Conservation (phyloP, 306 rosid species). For the Pachyrhizus erosus region DNA sequence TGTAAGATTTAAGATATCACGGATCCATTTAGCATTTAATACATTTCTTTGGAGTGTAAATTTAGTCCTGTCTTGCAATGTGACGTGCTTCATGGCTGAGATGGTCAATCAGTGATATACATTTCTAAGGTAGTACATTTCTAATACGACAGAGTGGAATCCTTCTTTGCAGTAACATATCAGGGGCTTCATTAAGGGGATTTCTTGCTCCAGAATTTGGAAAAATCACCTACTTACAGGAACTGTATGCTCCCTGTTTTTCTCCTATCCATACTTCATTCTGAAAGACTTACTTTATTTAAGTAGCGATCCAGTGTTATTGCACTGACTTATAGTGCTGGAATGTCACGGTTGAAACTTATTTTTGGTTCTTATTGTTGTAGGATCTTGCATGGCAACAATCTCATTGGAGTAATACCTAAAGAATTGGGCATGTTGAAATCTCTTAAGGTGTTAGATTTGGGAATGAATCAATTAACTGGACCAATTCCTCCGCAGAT, state of each 20-base stretch:
- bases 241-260: slow-evolving; percentile 62
- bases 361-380: slow-evolving; percentile 43
- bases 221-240: slow-evolving; percentile 74
- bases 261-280: not conserved
- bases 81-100: slow-evolving; percentile 27
- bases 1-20: slow-evolving; percentile 75
- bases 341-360: slow-evolving; percentile 37
- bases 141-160: slow-evolving; percentile 42
- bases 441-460: slow-evolving; percentile 74
- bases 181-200: slow-evolving; percentile 78
- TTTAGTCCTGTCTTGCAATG: slow-evolving; percentile 3
- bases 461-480: slow-evolving; percentile 82
- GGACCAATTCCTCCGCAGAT: slow-evolving; percentile 90
- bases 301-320: not conserved
- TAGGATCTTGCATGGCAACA: slow-evolving; percentile 85
- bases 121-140: slow-evolving; percentile 36
- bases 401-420: slow-evolving; percentile 81
- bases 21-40: slow-evolving; percentile 29
- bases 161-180: slow-evolving; percentile 73
- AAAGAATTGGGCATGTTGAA: slow-evolving; percentile 80
- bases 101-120: slow-evolving; percentile 11
- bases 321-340: not conserved
- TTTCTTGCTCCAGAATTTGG: slow-evolving; percentile 84
- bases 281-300: not conserved
- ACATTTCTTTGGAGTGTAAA: not conserved